Percentiles rank a stretch among this genome's conserved stretches.
phyloP scores from a whole-genome alignment of 129 eudicot genomes.

The Artemisia argyi region DNA sequence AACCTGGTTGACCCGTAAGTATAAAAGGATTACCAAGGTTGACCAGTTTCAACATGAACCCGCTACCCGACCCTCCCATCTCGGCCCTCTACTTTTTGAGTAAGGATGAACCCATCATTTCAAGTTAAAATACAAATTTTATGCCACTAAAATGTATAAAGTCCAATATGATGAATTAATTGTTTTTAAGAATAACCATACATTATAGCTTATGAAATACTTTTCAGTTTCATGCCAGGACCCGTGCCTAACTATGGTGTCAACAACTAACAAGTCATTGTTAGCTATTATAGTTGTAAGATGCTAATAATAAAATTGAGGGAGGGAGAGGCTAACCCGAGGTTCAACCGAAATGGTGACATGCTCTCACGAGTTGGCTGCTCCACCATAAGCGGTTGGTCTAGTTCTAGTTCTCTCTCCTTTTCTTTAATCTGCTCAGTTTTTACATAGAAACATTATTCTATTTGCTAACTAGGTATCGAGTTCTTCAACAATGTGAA shows the following conservation, averaged over 20 bases:
- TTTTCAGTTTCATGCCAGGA: not conserved
- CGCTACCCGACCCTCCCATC: too few relatives aligned
- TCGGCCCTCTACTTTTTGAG: too few relatives aligned
- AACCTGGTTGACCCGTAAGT: too few relatives aligned
- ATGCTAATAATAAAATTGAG: not conserved
- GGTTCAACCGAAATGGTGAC: slow-evolving; percentile 38
- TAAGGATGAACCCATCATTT: not conserved
- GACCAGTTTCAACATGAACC: too few relatives aligned
- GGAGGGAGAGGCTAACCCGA: slow-evolving; percentile 41
- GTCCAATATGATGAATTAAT: not conserved
- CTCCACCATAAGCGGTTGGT: slow-evolving; percentile 24
- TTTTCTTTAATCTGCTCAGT: slow-evolving; percentile 52
- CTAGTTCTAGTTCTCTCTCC: slow-evolving; percentile 41
- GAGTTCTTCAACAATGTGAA: not conserved
- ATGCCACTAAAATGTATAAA: not conserved
- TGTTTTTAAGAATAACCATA: not conserved
- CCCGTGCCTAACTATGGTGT: too few relatives aligned
- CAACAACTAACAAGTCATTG: too few relatives aligned
- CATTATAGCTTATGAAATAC: not conserved
- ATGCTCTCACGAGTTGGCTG: slow-evolving; percentile 38
- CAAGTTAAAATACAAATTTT: not conserved
- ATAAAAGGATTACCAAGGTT: too few relatives aligned
- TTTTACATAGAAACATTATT: not conserved
- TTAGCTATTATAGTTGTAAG: not conserved
- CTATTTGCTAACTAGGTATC: not conserved